Conservation (phyloP, 2,329 filamentous ascomycete species). For the Zymoseptoria crescenta region DNA sequence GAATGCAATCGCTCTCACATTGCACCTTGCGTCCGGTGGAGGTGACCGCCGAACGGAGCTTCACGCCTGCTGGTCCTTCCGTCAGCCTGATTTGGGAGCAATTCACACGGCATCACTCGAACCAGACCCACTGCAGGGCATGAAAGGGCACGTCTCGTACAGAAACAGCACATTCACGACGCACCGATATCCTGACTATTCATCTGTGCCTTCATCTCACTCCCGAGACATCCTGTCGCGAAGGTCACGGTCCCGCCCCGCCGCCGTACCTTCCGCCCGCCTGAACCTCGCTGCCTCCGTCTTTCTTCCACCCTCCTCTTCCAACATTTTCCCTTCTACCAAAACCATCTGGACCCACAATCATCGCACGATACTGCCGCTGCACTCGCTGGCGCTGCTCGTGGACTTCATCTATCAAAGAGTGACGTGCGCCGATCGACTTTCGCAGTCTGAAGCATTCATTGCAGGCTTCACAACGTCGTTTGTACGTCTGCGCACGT, state of each 20-base stretch:
- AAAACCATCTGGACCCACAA: neutral
- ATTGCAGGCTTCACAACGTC: neutral
- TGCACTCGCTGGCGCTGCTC: neutral
- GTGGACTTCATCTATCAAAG: neutral
- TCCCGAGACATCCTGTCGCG: neutral
- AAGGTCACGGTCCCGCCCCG: neutral
- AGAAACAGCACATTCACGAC: neutral
- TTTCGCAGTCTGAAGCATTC: neutral
- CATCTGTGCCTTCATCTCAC: neutral
- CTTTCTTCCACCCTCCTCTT: neutral
- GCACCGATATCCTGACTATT: neutral
- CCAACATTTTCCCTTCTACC: neutral
- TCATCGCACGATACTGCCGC: too few species aligned
- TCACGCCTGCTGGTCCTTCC: neutral
- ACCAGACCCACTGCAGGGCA: neutral
- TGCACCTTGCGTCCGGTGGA: neutral
- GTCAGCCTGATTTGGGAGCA: neutral
- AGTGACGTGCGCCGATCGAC: neutral
- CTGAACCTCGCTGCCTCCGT: neutral
- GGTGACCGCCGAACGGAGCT: neutral
- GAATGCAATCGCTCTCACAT: neutral
- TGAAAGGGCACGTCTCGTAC: neutral
- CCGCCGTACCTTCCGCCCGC: neutral
- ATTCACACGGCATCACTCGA: neutral
- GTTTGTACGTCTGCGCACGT: neutral